A percentile compares a stretch with the other conserved stretches of the same genome.
These are phyloP conservation scores for Coix lacrymajobi DNA, from an alignment of 176 grass and related monocot species.

Conservation along the genomic window DNA sequence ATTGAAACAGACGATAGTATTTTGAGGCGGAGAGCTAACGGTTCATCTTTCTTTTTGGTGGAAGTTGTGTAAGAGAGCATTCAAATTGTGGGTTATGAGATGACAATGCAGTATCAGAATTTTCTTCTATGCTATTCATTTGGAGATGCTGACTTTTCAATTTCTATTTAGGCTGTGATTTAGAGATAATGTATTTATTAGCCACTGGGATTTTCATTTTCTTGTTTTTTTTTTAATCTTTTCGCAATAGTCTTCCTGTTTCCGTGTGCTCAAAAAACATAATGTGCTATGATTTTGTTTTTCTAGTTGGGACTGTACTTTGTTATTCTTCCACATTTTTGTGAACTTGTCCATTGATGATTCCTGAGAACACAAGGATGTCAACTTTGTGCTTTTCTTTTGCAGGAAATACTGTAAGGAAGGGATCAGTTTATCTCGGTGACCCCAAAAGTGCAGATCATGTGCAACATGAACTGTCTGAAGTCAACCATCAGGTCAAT, in stretches of 20 bases:
- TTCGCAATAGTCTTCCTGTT: neutral
- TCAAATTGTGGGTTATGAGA: neutral
- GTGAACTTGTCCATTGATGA: neutral
- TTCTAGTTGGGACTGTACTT: neutral
- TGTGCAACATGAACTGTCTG: neutral
- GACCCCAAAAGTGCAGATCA: neutral
- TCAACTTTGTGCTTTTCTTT: neutral
- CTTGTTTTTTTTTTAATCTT: neutral
- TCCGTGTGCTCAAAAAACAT: constrained; percentile 8
- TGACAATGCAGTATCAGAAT: neutral
- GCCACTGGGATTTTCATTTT: constrained; percentile 2
- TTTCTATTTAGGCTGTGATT: neutral
- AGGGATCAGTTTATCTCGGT: neutral
- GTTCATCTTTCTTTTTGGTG: neutral
- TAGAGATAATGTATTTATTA: neutral
- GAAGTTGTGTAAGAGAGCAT: neutral
- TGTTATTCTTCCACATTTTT: neutral
- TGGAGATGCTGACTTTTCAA: neutral
- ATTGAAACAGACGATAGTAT: neutral
- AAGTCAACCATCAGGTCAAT: neutral
- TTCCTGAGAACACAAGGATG: constrained; percentile 7
- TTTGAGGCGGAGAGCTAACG: neutral
- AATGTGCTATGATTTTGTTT: neutral
- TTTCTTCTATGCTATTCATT: neutral
- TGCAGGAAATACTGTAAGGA: constrained; percentile 8